Evolutionary conservation across 2,329 filamentous ascomycete genomes (phyloP).

Genomic region (Ascochyta viciae-villosae): DNA sequence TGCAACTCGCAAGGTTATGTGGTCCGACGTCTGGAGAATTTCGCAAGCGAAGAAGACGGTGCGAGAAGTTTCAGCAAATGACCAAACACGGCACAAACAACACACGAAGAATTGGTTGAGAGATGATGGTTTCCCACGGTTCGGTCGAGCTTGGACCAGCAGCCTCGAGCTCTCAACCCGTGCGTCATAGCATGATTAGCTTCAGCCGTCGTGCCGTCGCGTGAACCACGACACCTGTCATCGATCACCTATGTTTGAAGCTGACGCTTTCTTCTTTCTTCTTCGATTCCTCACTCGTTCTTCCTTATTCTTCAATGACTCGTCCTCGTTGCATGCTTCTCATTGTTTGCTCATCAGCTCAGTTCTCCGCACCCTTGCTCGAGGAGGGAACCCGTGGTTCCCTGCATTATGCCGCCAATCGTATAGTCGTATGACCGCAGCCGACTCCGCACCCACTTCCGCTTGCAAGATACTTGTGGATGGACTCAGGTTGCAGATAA

Average conservation of each 20-base stretch:
- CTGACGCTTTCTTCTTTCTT: background rate
- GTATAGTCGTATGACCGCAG: conserved; percentile 14
- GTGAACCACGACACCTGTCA: conserved; percentile 10
- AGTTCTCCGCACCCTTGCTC: background rate
- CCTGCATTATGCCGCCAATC: conserved; percentile 14
- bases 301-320: background rate
- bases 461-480: conserved; percentile 14
- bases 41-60: conserved; percentile 3
- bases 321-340: no score
- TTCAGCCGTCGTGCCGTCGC: conserved; percentile 1
- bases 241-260: background rate
- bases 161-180: conserved; percentile 10
- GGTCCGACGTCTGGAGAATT: background rate
- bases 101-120: conserved; percentile 21
- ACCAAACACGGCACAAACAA: conserved; percentile 15
- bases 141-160: background rate
- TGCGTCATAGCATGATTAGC: conserved; percentile 11
- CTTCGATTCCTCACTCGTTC: background rate
- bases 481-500: background rate
- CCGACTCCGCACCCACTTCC: conserved; percentile 16
- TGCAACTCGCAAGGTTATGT: background rate
- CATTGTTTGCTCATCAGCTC: background rate
- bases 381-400: background rate
- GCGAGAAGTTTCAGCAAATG: conserved; percentile 13
- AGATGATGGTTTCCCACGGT: conserved; percentile 17